Evolutionary conservation across 108 stramenopile genomes (phyloP).

Genomic region (Cyclotella kingstonii): DNA sequence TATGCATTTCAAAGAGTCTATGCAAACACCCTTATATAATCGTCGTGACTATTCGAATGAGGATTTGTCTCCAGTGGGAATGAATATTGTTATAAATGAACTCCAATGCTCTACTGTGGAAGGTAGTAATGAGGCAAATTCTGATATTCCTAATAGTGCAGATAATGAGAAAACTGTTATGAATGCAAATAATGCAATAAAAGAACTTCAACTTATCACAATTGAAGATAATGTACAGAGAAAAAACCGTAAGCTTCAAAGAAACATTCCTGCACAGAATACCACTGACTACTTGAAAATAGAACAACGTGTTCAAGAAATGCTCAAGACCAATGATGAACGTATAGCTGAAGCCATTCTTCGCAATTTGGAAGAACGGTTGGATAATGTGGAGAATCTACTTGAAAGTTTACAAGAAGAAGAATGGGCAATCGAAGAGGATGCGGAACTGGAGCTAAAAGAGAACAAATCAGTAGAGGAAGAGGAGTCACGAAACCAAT

Average conservation of each 20-base stretch:
- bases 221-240: slow-evolving; percentile 18
- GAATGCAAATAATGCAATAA: not conserved
- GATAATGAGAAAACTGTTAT: slow-evolving; percentile 1
- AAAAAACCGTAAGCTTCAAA: slow-evolving; percentile 6
- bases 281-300: slow-evolving; percentile 9
- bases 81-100: slow-evolving; percentile 25
- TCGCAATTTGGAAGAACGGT: slow-evolving; percentile 31
- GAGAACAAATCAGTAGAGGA: not conserved
- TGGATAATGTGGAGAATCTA: slow-evolving; percentile 50
- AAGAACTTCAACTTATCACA: slow-evolving; percentile 30
- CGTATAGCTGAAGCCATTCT: slow-evolving; percentile 43
- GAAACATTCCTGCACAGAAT: not conserved
- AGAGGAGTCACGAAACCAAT: not conserved
- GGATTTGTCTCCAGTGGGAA: slow-evolving; percentile 33
- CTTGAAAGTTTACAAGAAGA: slow-evolving; percentile 54
- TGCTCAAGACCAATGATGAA: slow-evolving; percentile 38
- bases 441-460: slow-evolving; percentile 17
- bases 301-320: slow-evolving; percentile 21
- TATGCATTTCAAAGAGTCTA: too few species aligned
- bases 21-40: too few species aligned
- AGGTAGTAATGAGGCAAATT: too few species aligned
- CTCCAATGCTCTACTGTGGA: too few species aligned
- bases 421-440: slow-evolving; percentile 59
- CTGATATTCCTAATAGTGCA: not conserved
- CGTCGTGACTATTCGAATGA: slow-evolving; percentile 21